Evolutionary conservation across 495 filamentous ascomycete genomes (phyloP).

Genomic region (Neurospora sp.): DNA sequence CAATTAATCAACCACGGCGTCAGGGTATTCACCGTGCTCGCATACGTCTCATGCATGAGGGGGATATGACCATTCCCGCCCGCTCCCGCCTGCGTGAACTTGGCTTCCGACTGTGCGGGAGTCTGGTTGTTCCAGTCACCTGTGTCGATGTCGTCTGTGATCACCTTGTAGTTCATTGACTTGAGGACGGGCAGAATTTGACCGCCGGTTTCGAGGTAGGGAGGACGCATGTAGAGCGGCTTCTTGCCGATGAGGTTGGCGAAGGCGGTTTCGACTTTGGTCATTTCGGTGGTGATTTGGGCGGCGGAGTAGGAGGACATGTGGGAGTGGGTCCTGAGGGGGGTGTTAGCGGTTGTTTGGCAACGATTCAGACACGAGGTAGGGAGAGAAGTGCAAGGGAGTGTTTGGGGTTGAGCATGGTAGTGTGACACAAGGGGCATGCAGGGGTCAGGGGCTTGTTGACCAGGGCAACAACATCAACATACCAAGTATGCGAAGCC

Average conservation of each 20-base stretch:
- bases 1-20: constrained; percentile 44
- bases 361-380: neutral
- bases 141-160: constrained; percentile 44
- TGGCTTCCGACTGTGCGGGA: constrained; percentile 31
- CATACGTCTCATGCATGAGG: constrained; percentile 47
- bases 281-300: constrained; percentile 39
- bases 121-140: constrained; percentile 44
- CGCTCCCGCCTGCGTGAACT: constrained; percentile 35
- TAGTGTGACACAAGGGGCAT: neutral
- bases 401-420: neutral
- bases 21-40: constrained; percentile 35
- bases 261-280: constrained; percentile 38
- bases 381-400: neutral
- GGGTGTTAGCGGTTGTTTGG: neutral
- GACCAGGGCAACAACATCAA: neutral
- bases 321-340: constrained; percentile 30
- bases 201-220: constrained; percentile 40
- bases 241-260: constrained; percentile 44
- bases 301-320: constrained; percentile 32
- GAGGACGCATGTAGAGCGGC: constrained; percentile 45
- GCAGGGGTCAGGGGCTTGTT: neutral
- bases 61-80: constrained; percentile 42
- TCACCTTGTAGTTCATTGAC: constrained; percentile 41
- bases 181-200: constrained; percentile 33
- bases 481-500: constrained; percentile 41